These are phyloP conservation scores for Neurospora tetrasperma DNA, from an alignment of 495 filamentous ascomycete species.

Conservation along the genomic window DNA sequence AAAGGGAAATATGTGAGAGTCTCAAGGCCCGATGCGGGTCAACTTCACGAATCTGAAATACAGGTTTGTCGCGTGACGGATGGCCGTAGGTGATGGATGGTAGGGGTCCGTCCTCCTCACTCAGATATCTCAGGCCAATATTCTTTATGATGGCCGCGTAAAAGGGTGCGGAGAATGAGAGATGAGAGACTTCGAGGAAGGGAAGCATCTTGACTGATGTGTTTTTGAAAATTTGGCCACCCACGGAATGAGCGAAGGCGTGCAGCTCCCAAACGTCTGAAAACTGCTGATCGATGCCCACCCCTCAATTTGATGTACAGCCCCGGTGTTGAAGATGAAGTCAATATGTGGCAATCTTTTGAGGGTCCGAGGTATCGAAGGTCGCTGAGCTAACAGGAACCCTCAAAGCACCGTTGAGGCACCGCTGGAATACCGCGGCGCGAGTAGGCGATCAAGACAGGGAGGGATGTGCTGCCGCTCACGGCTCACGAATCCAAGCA, in stretches of 20 bases:
- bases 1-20: slow-evolving; percentile 30
- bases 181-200: slow-evolving; percentile 54
- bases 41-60: slow-evolving; percentile 33
- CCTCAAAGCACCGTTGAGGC: not conserved
- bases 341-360: not conserved
- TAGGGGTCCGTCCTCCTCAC: slow-evolving; percentile 25
- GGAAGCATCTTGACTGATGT: slow-evolving; percentile 26
- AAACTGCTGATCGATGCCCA: not conserved
- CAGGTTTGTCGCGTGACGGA: slow-evolving; percentile 11
- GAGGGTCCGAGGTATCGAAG: not conserved
- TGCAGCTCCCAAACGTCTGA: not conserved
- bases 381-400: not conserved
- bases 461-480: not conserved
- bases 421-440: not conserved
- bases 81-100: slow-evolving; percentile 24
- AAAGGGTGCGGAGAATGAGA: slow-evolving; percentile 69
- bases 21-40: slow-evolving; percentile 16
- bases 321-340: not conserved
- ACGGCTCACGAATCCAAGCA: not conserved
- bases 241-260: not conserved
- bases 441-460: not conserved
- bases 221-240: not conserved
- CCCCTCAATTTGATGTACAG: not conserved
- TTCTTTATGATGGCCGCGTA: slow-evolving; percentile 68
- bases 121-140: slow-evolving; percentile 61